A percentile compares a stretch with the other conserved stretches of the same genome.
phyloP scores from a whole-genome alignment of 2,329 filamentous ascomycete genomes.

The Diaporthe amygdali region DNA sequence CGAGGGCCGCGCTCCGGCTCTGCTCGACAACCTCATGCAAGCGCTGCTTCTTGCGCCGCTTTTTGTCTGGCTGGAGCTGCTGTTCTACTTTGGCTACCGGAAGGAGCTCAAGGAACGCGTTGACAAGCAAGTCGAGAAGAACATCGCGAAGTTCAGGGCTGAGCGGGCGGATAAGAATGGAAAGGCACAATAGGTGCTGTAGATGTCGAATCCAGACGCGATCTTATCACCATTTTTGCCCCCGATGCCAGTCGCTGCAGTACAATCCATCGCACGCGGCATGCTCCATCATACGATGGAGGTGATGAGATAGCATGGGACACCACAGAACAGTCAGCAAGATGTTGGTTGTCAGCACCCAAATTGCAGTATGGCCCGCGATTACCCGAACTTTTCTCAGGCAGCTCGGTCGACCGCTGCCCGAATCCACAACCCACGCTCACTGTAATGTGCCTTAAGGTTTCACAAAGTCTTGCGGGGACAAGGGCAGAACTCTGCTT shows the following conservation, averaged over 20 bases:
- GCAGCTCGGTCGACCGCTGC: background rate
- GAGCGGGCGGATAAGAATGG: conserved; percentile 55
- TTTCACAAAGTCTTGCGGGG: too few species aligned
- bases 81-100: conserved; percentile 91
- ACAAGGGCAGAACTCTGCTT: background rate
- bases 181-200: conserved; percentile 52
- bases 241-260: background rate
- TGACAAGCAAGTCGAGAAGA: conserved; percentile 74
- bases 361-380: background rate
- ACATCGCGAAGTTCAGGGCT: conserved; percentile 76
- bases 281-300: background rate
- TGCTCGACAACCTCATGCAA: conserved; percentile 91
- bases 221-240: background rate
- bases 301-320: background rate
- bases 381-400: background rate
- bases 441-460: too few species aligned
- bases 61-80: conserved; percentile 94
- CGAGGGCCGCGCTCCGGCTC: conserved; percentile 84
- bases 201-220: too few species aligned
- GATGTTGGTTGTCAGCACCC: background rate
- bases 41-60: conserved; percentile 92
- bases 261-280: background rate
- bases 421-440: background rate
- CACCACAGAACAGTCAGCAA: background rate
- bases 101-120: conserved; percentile 84